Evolutionary conservation across 2,329 filamentous ascomycete species (phyloP).

Genomic region (Verticillium longisporum): DNA sequence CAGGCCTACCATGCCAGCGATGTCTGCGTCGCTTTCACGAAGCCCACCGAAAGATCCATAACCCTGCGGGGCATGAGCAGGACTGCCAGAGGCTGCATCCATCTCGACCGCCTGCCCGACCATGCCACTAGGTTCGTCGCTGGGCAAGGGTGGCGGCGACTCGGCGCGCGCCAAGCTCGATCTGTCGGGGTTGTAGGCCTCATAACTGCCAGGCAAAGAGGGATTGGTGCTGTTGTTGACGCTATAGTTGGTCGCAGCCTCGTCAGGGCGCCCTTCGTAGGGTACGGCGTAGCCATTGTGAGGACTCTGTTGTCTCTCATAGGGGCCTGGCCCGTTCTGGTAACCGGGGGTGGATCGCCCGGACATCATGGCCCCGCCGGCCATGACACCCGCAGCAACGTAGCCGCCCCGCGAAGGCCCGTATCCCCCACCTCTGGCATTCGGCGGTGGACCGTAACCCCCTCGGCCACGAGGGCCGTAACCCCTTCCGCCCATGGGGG

Average conservation of each 20-base stretch:
- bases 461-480: conserved; percentile 40
- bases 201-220: conserved; percentile 29
- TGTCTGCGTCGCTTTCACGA: conserved; percentile 62
- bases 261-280: conserved; percentile 26
- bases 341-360: conserved; percentile 15
- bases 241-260: conserved; percentile 26
- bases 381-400: conserved; percentile 17
- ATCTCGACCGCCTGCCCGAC: conserved; percentile 71
- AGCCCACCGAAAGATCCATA: conserved; percentile 40
- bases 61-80: conserved; percentile 31
- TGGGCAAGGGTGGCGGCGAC: conserved; percentile 55
- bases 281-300: conserved; percentile 28
- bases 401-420: conserved; percentile 8
- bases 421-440: conserved; percentile 20
- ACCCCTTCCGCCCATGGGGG: conserved; percentile 25
- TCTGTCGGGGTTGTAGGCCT: conserved; percentile 35
- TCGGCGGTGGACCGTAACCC: conserved; percentile 32
- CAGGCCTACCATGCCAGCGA: conserved; percentile 66
- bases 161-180: conserved; percentile 50
- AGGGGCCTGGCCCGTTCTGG: conserved; percentile 16
- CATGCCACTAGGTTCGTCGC: conserved; percentile 27
- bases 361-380: conserved; percentile 19
- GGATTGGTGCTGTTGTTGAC: conserved; percentile 26
- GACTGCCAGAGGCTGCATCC: conserved; percentile 60
- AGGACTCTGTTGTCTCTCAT: conserved; percentile 30